Evolutionary conservation across 768 basidiomycete genomes (phyloP), one percentile per base, ranked within the genome.

Genomic region (Polyporus arcularius): DNA sequence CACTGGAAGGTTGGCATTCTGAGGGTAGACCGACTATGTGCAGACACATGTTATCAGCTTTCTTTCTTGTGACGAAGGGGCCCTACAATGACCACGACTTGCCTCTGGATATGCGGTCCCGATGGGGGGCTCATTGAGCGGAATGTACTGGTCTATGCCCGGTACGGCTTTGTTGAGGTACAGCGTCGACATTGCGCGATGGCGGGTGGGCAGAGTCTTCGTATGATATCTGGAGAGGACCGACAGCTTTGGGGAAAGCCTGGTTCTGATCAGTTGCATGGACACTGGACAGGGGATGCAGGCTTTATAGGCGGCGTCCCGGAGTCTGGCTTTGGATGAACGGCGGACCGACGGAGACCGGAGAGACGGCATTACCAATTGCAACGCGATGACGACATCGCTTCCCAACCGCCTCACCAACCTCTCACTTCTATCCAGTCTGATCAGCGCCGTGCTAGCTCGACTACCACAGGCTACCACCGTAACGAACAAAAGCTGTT

Each of bases 121-220:
- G 57, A 87, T 82, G 2, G 68, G 65, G 11, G 87, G 87, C 40
- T 83, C 79, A 64, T 85, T 88, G 62, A 84, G 70, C 0, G 87
- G 84, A 65, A 84, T 83, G 73, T 77, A 89, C 61, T 85, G 80
- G 40, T 80, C 73, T 3, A 77, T 80, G 1, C 74, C 80, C 16
- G 82, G 79, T 35, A 82, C 85, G 16, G 73, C 70, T 38, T 70
- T 77, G 74, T 87, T 86, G 59, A 79, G 62, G 64, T 75, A 65
- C 12, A 64, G 5, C 65, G 64, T 69, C 41, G 26, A 14, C 12
- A 18, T 18, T 46, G 38, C 16, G 50, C 18, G 26, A 30, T 11
- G 26, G 10, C 16, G 32, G 12, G 31, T 21, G 43, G 9, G 43
- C 9, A 16, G 16, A 16, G 48, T 49, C 6, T 15, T 49, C 10